Evolutionary conservation across 1,284 basidiomycete species (phyloP), one percentile per base, ranked within the genome.

Genomic region (Ganoderma multipileum): DNA sequence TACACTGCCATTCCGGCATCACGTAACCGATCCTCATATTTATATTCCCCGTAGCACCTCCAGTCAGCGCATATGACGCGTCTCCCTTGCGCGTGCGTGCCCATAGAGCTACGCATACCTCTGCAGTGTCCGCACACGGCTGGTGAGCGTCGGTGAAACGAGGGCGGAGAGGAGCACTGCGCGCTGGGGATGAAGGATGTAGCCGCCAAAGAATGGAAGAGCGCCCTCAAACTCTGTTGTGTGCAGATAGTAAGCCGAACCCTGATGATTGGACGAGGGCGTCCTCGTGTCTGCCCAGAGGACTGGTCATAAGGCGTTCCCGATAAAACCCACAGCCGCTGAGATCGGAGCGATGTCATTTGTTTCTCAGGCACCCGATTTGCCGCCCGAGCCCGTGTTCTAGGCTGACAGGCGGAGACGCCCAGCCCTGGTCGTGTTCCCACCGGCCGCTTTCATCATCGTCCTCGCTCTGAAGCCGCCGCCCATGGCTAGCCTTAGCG

Each of bases 281-380:
- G 66, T 69, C 73, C 75, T 74, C 74, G 74, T 74, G 74, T 72
- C 68, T 61, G 65, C 65, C 71, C 71, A 63, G 55, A 61, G 67
- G 47, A 44, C 54, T 68, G 71, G 74, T 76, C 76, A 76, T 73
- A 74, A 75, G 75, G 73, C 57, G 67, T 64, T 67, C 72, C 71
- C 70, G 71, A 72, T 75, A 70, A 73, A 63, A 62, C 70, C 66
- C 73, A 78, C 72, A 79, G 79, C 79, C 79, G 79, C 79, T 76
- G 73, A 76, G 76, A 79, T 79, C 78, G 78, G 78, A 79, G 68
- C 66, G 63, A 65, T 70, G 73, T 73, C 74, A 75, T 75, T 72
- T 70, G 64, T 73, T 73, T 72, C 71, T 73, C 74, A 77, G 77
- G 77, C 73, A 77, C 77, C 72, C 71, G 71, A 61, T 23, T 72